Evolutionary conservation across 2,329 filamentous ascomycete genomes (phyloP).

Genomic region (Sporothrix pseudoabietina): DNA sequence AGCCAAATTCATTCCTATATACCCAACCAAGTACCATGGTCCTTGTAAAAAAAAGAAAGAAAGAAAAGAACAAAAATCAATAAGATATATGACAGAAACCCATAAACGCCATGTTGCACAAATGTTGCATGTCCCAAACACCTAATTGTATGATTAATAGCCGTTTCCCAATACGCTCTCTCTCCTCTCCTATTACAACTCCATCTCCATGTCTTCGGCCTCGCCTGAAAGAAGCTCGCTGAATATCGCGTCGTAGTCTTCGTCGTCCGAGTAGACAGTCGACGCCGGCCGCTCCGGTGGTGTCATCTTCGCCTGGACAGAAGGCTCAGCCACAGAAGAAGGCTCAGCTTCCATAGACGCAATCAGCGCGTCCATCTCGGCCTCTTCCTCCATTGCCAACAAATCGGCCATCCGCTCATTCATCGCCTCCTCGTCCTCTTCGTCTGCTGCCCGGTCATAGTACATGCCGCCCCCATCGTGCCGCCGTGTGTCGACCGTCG

Average conservation of each 20-base stretch:
- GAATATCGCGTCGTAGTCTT: constrained; percentile 66
- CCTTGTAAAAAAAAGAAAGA: not conserved
- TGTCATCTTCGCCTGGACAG: constrained; percentile 19
- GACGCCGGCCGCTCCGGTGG: constrained; percentile 40
- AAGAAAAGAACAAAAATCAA: too few relatives aligned
- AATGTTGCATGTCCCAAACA: constrained; percentile 2
- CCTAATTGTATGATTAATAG: not conserved
- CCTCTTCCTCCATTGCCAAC: constrained; percentile 55
- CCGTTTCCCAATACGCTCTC: not conserved
- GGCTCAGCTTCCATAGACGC: constrained; percentile 46
- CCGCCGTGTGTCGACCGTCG: not conserved
- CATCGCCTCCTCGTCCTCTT: constrained; percentile 39
- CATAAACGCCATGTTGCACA: not conserved
- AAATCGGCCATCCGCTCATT: constrained; percentile 59
- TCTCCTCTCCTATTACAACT: constrained; percentile 35
- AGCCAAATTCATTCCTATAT: constrained; percentile 3
- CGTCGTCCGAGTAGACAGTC: constrained; percentile 54
- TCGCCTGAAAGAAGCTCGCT: constrained; percentile 61
- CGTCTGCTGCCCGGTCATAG: constrained; percentile 32
- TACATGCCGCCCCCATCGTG: constrained; percentile 26
- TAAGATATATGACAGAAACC: constrained; percentile 7
- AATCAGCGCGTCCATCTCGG: constrained; percentile 60
- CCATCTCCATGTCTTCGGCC: constrained; percentile 52
- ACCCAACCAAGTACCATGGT: not conserved
- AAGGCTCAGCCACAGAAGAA: not conserved